Base-by-base conservation (phyloP, 148 eudicot species). In the Rheum nobile region DNA sequence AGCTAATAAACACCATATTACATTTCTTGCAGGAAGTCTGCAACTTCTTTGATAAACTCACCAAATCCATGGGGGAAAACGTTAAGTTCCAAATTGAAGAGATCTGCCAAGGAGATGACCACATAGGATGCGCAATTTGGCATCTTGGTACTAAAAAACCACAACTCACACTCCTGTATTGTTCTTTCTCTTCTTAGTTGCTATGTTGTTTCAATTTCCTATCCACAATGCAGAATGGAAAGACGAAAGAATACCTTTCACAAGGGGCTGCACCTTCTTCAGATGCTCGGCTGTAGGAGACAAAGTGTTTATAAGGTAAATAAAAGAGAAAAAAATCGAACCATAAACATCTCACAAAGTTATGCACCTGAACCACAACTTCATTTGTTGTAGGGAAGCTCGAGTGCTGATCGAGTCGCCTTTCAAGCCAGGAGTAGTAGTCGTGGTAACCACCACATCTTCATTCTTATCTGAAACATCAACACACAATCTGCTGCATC, bases 401-500 rank as follows among this genome's bases (percentile, higher is more conserved):
- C 92, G 75, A 75, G 83, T 87, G 67, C 74, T 94, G 61, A 79
- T 80, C 54, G 98, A 94, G 73, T 86, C 98, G 17, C 98, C 98
- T 7, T 65, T 91, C 71, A 94, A 94, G 84, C 91, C 95, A 69
- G 98, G 97, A 71, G 75, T 72, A 35, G 48, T 88, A 75, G 93
- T 83, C 28, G 79, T 90, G 97, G 97, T 94, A 85, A 79, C 71
- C 71, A 22, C 35, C 41, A 71, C 34, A 73, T 24, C 65, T 35
- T 72, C 35, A 42, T 70, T 44, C 54, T 17, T 2, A 50, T 67
- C 29, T 63, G 69, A 63, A 63, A 32, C 34, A 59, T 29, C 16
- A 22, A 24, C 63, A 55, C 31, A 55, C 24, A n/a, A n/a, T n/a
- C n/a, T n/a, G 9, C 3, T 55, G 65, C 67, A 29, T 11, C 17